Evolutionary conservation across 495 filamentous ascomycete species (phyloP).

Genomic region (Lasiosphaeria ovina): DNA sequence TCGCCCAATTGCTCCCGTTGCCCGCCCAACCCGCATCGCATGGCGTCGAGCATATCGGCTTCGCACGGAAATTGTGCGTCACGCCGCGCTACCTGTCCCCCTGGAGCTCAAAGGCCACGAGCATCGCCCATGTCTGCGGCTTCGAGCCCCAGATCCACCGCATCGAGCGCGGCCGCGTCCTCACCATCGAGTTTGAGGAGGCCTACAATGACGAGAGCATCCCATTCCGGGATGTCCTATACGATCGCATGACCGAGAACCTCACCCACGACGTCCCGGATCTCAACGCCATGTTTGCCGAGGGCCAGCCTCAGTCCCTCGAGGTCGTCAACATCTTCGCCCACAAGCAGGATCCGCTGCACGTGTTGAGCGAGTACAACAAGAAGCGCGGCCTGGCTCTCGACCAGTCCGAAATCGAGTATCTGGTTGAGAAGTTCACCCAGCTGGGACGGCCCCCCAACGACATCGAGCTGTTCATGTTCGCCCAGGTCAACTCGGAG

Average conservation of each 20-base stretch:
- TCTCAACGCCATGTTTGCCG: constrained; percentile 73
- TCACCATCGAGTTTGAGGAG: constrained; percentile 60
- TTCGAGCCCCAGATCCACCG: constrained; percentile 69
- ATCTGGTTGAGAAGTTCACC: constrained; percentile 80
- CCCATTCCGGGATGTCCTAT: constrained; percentile 66
- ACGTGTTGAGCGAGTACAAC: constrained; percentile 79
- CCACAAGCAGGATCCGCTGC: constrained; percentile 58
- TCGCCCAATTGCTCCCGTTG: constrained; percentile 43
- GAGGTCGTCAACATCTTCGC: constrained; percentile 69
- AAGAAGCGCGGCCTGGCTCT: constrained; percentile 77
- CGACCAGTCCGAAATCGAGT: constrained; percentile 88
- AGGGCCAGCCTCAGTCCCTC: constrained; percentile 66
- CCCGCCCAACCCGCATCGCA: constrained; percentile 13
- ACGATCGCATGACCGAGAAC: constrained; percentile 92
- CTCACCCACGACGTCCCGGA: constrained; percentile 64
- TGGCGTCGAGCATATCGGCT: constrained; percentile 31
- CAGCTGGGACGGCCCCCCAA: constrained; percentile 71
- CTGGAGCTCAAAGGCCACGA: constrained; percentile 96
- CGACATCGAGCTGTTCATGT: constrained; percentile 98
- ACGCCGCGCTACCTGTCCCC: constrained; percentile 88
- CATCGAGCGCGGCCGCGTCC: constrained; percentile 80
- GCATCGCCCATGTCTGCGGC: constrained; percentile 89
- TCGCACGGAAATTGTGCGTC: constrained; percentile 56
- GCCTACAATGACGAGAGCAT: constrained; percentile 48
- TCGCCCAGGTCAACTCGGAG: constrained; percentile 91